Conservation (phyloP, 768 basidiomycete genomes). For the Leccinum longicurvipes region DNA sequence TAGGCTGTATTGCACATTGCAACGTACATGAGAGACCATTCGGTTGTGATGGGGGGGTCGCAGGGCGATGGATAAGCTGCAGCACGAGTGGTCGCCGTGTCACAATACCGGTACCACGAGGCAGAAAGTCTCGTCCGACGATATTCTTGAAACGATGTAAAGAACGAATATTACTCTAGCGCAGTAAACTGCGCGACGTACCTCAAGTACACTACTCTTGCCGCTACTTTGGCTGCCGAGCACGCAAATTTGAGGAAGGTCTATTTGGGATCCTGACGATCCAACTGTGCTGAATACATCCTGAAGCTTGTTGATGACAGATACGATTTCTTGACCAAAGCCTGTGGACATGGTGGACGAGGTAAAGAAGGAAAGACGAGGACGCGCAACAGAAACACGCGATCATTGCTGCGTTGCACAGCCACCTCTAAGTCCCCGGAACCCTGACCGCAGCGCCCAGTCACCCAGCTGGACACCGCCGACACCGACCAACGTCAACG, state of each 20-base stretch:
- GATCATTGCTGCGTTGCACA: slow-evolving; percentile 19
- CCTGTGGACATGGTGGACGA: slow-evolving; percentile 45
- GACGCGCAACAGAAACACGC: slow-evolving; percentile 22
- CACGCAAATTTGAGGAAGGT: slow-evolving; percentile 90
- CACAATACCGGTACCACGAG: slow-evolving; percentile 98
- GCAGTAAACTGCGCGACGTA: slow-evolving; percentile 30
- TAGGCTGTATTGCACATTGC: not conserved
- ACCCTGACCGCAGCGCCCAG: not conserved
- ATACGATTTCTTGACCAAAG: slow-evolving; percentile 79
- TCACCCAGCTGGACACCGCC: not conserved
- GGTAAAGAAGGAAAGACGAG: slow-evolving; percentile 16
- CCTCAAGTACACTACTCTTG: slow-evolving; percentile 92
- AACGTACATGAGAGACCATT: slow-evolving; percentile 46
- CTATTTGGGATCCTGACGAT: slow-evolving; percentile 72
- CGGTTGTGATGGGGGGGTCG: slow-evolving; percentile 40
- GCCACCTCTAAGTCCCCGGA: slow-evolving; percentile 18
- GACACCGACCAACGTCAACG: not conserved
- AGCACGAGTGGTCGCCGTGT: slow-evolving; percentile 94
- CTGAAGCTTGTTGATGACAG: slow-evolving; percentile 83
- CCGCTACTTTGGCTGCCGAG: slow-evolving; percentile 90
- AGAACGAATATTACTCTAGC: slow-evolving; percentile 3
- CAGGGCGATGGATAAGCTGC: slow-evolving; percentile 88
- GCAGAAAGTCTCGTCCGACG: slow-evolving; percentile 96
- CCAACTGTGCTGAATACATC: slow-evolving; percentile 88
- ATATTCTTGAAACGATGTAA: slow-evolving; percentile 64